Conservation (phyloP, 2,329 filamentous ascomycete species). For the Aspergillus sp. region DNA sequence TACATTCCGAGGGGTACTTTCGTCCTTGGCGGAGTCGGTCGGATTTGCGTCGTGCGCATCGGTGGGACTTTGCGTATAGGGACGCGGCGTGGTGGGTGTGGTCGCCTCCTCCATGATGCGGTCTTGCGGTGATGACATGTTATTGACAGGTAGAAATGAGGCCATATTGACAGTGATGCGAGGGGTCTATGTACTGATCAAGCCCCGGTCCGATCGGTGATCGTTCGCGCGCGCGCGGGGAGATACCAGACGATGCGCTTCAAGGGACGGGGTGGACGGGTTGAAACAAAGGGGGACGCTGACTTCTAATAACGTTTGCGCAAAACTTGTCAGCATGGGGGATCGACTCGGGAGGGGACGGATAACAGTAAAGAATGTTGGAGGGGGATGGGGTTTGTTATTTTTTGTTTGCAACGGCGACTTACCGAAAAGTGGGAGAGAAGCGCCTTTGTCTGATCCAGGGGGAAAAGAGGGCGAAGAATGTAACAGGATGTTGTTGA, state of each 20-base stretch:
- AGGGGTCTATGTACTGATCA: conserved; percentile 25
- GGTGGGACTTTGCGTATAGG: conserved; percentile 40
- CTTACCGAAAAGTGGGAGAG: conserved; percentile 5
- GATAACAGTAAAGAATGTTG: not conserved
- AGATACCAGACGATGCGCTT: conserved; percentile 17
- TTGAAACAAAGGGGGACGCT: conserved; percentile 11
- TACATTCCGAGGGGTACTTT: conserved; percentile 45
- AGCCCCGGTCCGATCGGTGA: conserved; percentile 15
- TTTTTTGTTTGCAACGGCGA: not conserved
- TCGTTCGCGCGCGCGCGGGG: conserved; percentile 4
- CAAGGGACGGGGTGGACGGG: conserved; percentile 12
- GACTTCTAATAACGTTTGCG: conserved; percentile 18
- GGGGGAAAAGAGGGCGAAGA: conserved; percentile 10
- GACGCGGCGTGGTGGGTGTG: conserved; percentile 57
- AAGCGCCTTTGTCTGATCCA: conserved; percentile 9
- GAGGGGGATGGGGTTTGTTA: not conserved
- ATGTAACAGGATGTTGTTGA: conserved; percentile 17
- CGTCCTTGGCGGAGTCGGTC: conserved; percentile 23
- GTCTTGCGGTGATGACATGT: conserved; percentile 48
- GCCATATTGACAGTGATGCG: conserved; percentile 49
- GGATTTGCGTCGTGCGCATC: conserved; percentile 28
- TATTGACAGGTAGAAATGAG: conserved; percentile 62
- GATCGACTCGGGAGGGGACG: not conserved
- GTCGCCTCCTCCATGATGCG: conserved; percentile 51
- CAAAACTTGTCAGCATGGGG: conserved; percentile 20